Base-by-base conservation (phyloP, 2,329 filamentous ascomycete genomes). In the Penicillium rolfsii region DNA sequence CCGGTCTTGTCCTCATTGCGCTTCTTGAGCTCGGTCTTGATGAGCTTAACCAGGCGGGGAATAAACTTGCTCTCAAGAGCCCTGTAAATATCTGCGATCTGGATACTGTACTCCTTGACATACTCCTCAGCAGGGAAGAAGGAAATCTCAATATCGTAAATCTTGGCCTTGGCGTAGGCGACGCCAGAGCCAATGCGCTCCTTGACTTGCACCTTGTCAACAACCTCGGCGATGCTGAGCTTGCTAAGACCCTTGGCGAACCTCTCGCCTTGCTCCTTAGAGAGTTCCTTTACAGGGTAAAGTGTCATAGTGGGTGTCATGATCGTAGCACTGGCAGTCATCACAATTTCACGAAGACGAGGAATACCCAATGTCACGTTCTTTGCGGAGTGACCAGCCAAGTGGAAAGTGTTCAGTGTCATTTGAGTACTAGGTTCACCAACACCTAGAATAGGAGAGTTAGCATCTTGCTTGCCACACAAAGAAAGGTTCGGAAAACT, bases 311-410 rank as follows among this genome's bases (percentile, higher is more conserved):
- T 87, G 1, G 95, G 95, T 0, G 95, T 99, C 41, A 92, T 91
- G 64, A 98, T 97, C 49, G 89, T 86, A 55, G 88, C 86, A 73
- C 91, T 95, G 28, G 95, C 95, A 52, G 95, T 98, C 95, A 99
- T 99, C 67, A 99, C 86, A 70, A 99, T 97, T 84, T 99, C 95
- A 80, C 95, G 86, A 22, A 99, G 85, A 80, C 95, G 92, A 61
- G 95, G 95, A 73, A 99, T 98, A 91, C 95, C 95, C 22, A 97
- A 86, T 0, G 95, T 99, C 74, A 99, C 96, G 85, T 99, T 99
- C 84, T 97, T 98, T 33, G 95, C 90, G 22, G 95, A 93, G 82
- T 98, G 94, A 73, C 95, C 95, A 77, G 95, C 95, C 86, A 99
- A 91, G 85, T 99, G 95, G 86, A 99, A 99, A 30, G 96, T 99